A percentile compares a stretch with the other conserved stretches of the same genome.
These are phyloP conservation scores for Physcomitrium patens DNA, from an alignment of 225 moss, liverwort and hornwort genomes.

Conservation along the genomic window DNA sequence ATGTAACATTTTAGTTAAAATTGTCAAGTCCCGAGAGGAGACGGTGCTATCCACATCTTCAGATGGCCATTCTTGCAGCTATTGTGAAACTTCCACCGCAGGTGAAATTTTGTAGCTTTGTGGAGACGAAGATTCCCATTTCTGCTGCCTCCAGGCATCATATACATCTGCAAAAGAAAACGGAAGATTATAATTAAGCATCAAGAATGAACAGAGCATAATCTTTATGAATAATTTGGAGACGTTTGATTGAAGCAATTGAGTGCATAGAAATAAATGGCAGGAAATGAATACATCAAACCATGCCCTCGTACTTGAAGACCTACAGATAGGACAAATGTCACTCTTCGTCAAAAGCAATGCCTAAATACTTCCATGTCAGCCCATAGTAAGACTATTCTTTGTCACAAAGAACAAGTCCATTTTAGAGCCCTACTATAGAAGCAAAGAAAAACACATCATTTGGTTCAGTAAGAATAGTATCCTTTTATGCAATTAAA, in stretches of 20 bases:
- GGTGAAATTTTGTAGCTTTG: constrained; percentile 65
- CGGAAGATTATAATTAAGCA: constrained; percentile 1
- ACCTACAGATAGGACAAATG: constrained; percentile 88
- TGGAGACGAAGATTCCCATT: constrained; percentile 81
- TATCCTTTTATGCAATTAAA: too few relatives aligned
- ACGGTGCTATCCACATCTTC: constrained; percentile 80
- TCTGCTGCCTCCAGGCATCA: constrained; percentile 92
- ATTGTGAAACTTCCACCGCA: constrained; percentile 73
- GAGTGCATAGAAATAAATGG: too few relatives aligned
- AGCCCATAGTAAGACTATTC: constrained; percentile 71
- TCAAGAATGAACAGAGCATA: too few relatives aligned
- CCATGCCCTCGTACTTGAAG: constrained; percentile 81
- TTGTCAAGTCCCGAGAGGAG: constrained; percentile 80
- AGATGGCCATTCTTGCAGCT: constrained; percentile 82
- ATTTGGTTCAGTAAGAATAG: too few relatives aligned
- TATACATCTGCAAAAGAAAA: constrained; percentile 65
- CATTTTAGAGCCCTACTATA: constrained; percentile 62
- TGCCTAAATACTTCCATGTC: constrained; percentile 75
- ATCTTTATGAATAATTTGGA: too few relatives aligned
- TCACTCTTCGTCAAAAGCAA: constrained; percentile 88
- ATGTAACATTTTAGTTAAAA: too few relatives aligned
- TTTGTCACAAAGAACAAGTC: constrained; percentile 89
- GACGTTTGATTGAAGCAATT: too few relatives aligned
- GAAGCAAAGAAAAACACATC: not conserved
- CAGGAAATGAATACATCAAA: constrained; percentile 4